Percentiles rank a stretch among this genome's conserved stretches.
These are phyloP conservation scores for Friedmanniomyces endolithicus DNA, from an alignment of 495 filamentous ascomycete genomes.

Conservation along the genomic window DNA sequence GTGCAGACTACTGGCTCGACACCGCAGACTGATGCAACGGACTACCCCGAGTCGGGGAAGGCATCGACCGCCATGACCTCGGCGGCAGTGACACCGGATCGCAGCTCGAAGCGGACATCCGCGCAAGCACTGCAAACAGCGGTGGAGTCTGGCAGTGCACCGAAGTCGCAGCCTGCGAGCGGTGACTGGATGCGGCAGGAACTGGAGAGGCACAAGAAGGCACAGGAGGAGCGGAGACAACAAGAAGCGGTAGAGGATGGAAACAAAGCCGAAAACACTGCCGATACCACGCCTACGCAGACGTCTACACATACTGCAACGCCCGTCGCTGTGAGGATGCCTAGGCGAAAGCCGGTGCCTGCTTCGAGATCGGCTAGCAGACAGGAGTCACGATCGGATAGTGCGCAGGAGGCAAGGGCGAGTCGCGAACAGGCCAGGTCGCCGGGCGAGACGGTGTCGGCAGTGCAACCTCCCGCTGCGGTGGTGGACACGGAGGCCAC, in stretches of 20 bases:
- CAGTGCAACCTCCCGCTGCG: neutral
- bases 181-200: conserved; percentile 28
- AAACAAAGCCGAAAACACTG: neutral
- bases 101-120: conserved; percentile 28
- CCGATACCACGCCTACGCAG: conserved; percentile 12
- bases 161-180: conserved; percentile 18
- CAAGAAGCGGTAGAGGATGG: conserved; percentile 5
- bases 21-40: conserved; percentile 26
- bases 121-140: conserved; percentile 13
- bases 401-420: neutral
- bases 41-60: conserved; percentile 17
- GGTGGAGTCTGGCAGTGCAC: conserved; percentile 9
- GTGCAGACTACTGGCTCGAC: conserved; percentile 22
- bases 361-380: neutral
- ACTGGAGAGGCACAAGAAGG: conserved; percentile 23
- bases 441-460: neutral
- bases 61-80: conserved; percentile 31
- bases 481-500: neutral
- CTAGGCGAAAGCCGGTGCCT: conserved; percentile 9
- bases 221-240: conserved; percentile 8
- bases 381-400: neutral
- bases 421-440: neutral
- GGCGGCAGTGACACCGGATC: conserved; percentile 24
- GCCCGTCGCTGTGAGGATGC: neutral
- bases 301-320: conserved; percentile 2